These are phyloP conservation scores for Volvox carteri DNA, from an alignment of 163 green algal species.

Conservation along the genomic window DNA sequence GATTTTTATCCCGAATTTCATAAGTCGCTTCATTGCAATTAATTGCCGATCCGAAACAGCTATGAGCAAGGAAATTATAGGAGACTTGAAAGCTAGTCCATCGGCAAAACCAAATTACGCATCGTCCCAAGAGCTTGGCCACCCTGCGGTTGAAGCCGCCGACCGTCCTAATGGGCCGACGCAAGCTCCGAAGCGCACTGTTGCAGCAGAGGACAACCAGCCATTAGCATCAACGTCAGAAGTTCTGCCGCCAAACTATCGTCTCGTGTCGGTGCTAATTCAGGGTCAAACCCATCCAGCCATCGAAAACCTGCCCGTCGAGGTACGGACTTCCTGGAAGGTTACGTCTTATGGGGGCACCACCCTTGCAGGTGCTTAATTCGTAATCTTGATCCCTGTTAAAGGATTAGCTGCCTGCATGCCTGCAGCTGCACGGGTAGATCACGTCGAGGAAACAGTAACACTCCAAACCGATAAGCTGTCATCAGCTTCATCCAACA, in stretches of 20 bases:
- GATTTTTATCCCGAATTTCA: too few relatives aligned
- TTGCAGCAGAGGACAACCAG: background rate
- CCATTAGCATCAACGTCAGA: background rate
- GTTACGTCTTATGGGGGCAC: too few relatives aligned
- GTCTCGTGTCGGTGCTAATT: conserved; percentile 11
- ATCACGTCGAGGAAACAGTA: too few relatives aligned
- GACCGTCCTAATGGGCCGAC: background rate
- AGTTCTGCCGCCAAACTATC: background rate
- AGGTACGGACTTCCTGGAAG: conserved; percentile 24
- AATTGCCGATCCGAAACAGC: background rate
- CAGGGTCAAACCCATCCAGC: background rate
- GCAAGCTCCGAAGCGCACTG: background rate
- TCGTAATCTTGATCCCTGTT: too few relatives aligned
- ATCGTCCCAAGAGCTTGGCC: background rate
- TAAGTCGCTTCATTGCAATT: too few relatives aligned
- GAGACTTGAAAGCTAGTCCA: background rate
- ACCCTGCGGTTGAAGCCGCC: background rate
- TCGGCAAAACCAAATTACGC: background rate
- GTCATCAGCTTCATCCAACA: background rate
- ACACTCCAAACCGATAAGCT: too few relatives aligned
- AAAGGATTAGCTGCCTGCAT: too few relatives aligned
- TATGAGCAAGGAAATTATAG: background rate
- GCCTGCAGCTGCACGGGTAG: too few relatives aligned
- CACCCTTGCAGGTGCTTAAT: too few relatives aligned
- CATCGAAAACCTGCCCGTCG: conserved; percentile 10